Evolutionary conservation across 2,329 filamentous ascomycete species (phyloP).

Genomic region (Dactylellina leptospora): DNA sequence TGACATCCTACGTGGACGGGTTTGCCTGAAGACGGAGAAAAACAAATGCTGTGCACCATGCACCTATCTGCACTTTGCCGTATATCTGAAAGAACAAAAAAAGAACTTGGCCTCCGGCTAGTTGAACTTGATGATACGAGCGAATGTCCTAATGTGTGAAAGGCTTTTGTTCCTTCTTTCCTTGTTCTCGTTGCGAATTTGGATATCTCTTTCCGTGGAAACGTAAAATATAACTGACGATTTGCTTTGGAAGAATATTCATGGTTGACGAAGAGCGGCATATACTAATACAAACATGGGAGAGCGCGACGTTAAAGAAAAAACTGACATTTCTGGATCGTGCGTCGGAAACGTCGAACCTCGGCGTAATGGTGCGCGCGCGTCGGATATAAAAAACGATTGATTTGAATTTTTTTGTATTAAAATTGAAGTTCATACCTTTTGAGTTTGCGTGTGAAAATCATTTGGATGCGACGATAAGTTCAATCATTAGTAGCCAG

Average conservation of each 20-base stretch:
- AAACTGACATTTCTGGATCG: conserved; percentile 48
- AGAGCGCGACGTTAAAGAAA: conserved; percentile 46
- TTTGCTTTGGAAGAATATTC: conserved; percentile 32
- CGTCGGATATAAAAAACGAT: conserved; percentile 51
- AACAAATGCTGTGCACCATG: background rate
- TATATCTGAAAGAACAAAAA: background rate
- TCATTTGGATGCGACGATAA: conserved; percentile 40
- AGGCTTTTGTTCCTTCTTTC: background rate
- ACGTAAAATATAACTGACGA: conserved; percentile 25
- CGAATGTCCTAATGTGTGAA: conserved; percentile 16
- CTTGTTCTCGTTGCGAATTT: conserved; percentile 12
- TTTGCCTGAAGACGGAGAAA: conserved; percentile 3
- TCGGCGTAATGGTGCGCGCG: conserved; percentile 24
- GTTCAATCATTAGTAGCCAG: conserved; percentile 53
- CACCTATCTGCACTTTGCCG: conserved; percentile 3
- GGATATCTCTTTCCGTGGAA: conserved; percentile 31
- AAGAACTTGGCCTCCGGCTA: background rate
- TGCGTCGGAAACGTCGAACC: conserved; percentile 52
- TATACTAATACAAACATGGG: conserved; percentile 54
- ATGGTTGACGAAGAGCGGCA: conserved; percentile 41
- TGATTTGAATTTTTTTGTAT: conserved; percentile 50
- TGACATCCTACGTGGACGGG: conserved; percentile 40
- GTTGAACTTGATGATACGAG: conserved; percentile 10
- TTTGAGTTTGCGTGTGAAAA: conserved; percentile 17
- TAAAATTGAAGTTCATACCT: conserved; percentile 50